These are phyloP conservation scores for Sugiyamaella paludigena DNA, from an alignment of 1,139 yeast genomes.

Conservation along the genomic window DNA sequence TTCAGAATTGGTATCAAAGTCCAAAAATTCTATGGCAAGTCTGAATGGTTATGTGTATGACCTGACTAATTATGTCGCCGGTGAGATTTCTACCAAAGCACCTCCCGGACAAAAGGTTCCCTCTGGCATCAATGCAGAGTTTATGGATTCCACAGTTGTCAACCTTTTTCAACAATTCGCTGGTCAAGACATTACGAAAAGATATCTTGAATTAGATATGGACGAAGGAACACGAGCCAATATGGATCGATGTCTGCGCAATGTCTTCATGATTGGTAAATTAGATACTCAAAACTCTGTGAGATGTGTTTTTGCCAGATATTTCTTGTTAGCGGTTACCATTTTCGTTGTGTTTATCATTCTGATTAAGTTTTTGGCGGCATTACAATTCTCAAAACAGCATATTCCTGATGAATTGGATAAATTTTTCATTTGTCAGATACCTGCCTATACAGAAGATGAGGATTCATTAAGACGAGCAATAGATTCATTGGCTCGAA, in stretches of 20 bases:
- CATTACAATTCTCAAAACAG: slow-evolving; percentile 39
- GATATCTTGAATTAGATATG: slow-evolving; percentile 31
- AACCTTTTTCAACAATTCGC: slow-evolving; percentile 36
- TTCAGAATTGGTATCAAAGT: slow-evolving; percentile 27
- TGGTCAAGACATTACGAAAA: slow-evolving; percentile 40
- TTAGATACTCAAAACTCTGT: slow-evolving; percentile 41
- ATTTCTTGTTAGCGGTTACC: slow-evolving; percentile 42
- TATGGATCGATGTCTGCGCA: slow-evolving; percentile 39
- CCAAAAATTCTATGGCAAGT: slow-evolving; percentile 33
- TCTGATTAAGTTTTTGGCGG: slow-evolving; percentile 41
- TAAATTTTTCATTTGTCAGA: slow-evolving; percentile 43
- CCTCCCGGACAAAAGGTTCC: slow-evolving; percentile 33
- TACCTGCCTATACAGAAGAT: slow-evolving; percentile 46
- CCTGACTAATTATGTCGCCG: slow-evolving; percentile 38
- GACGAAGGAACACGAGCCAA: slow-evolving; percentile 27
- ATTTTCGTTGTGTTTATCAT: slow-evolving; percentile 40
- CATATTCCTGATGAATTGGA: slow-evolving; percentile 41
- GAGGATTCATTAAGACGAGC: slow-evolving; percentile 44
- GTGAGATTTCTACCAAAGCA: slow-evolving; percentile 37
- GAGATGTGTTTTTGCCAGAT: slow-evolving; percentile 42
- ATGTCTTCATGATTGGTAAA: slow-evolving; percentile 43
- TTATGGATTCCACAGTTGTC: slow-evolving; percentile 35
- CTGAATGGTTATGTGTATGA: slow-evolving; percentile 41
- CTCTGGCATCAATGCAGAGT: slow-evolving; percentile 30
- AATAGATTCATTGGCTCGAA: slow-evolving; percentile 42